These are phyloP conservation scores for Melanogaster broomeanus DNA, from an alignment of 768 basidiomycete genomes.

Conservation along the genomic window DNA sequence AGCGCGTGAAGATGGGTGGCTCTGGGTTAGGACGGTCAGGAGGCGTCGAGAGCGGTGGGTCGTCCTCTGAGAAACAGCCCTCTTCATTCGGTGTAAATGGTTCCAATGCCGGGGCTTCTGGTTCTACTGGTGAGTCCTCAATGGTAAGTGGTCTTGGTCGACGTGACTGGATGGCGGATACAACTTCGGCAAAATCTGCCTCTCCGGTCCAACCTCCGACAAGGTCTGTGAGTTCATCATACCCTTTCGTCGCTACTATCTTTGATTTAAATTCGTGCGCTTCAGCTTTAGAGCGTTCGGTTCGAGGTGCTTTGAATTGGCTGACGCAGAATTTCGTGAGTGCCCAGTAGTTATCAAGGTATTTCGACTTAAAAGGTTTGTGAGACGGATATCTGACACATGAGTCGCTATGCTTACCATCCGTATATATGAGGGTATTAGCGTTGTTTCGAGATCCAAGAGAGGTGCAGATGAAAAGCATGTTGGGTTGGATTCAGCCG, in stretches of 20 bases:
- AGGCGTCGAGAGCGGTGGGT: conserved; percentile 44
- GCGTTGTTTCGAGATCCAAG: conserved; percentile 62
- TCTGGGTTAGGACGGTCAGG: conserved; percentile 57
- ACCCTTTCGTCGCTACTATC: conserved; percentile 64
- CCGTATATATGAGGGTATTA: conserved; percentile 74
- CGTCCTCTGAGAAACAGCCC: conserved; percentile 30
- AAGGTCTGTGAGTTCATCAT: conserved; percentile 49
- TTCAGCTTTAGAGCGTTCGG: conserved; percentile 57
- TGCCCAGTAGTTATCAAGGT: conserved; percentile 77
- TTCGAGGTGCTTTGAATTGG: conserved; percentile 74
- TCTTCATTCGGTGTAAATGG: not conserved
- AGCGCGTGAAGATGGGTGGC: conserved; percentile 52
- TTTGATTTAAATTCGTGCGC: conserved; percentile 54
- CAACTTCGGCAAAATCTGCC: conserved; percentile 58
- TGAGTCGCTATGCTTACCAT: conserved; percentile 47
- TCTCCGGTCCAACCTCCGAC: conserved; percentile 62
- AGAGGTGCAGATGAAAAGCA: conserved; percentile 77
- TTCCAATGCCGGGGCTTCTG: not conserved
- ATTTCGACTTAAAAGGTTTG: conserved; percentile 57
- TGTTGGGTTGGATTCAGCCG: conserved; percentile 89
- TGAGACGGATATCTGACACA: not conserved
- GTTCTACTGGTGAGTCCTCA: conserved; percentile 5
- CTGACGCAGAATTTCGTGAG: conserved; percentile 86
- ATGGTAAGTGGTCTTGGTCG: conserved; percentile 20
- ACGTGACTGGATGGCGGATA: conserved; percentile 43